Conservation (phyloP, 768 basidiomycete species). For the Lentinula sp. region DNA sequence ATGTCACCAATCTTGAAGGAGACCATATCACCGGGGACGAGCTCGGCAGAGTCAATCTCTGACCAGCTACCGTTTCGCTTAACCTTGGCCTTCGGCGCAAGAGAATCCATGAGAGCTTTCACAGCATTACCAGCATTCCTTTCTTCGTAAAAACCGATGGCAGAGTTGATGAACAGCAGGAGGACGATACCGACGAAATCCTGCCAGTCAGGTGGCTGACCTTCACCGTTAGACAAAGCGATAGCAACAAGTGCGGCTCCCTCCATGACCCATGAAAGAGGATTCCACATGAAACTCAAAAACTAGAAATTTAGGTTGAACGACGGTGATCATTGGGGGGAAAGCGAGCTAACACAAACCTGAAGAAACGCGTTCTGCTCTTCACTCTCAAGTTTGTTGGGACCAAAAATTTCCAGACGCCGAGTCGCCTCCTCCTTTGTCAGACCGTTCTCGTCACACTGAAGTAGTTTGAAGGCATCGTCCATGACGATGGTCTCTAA, state of each 20-base stretch:
- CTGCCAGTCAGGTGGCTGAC: constrained; percentile 87
- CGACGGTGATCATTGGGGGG: not conserved
- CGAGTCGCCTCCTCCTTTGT: constrained; percentile 65
- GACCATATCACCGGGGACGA: constrained; percentile 95
- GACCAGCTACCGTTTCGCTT: constrained; percentile 80
- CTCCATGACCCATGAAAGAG: constrained; percentile 99
- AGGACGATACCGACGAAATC: constrained; percentile 97
- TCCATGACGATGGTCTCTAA: constrained; percentile 95
- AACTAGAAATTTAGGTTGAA: constrained; percentile 41
- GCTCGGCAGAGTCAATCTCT: constrained; percentile 84
- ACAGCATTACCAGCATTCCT: constrained; percentile 97
- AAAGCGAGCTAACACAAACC: constrained; percentile 30
- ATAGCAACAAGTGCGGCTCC: constrained; percentile 93
- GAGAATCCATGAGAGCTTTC: constrained; percentile 98
- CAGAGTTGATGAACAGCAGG: constrained; percentile 89
- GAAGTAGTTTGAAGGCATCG: constrained; percentile 94
- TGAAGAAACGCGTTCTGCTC: constrained; percentile 91
- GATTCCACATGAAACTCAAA: constrained; percentile 99
- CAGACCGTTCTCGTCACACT: constrained; percentile 83
- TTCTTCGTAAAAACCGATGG: constrained; percentile 98
- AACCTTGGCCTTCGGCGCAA: constrained; percentile 95
- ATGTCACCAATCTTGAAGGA: constrained; percentile 99
- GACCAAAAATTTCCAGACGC: constrained; percentile 90
- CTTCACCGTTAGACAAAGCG: constrained; percentile 89
- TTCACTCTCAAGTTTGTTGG: constrained; percentile 89